Conservation (phyloP, 345 rosid species). For the Euphorbia pulcherrima region DNA sequence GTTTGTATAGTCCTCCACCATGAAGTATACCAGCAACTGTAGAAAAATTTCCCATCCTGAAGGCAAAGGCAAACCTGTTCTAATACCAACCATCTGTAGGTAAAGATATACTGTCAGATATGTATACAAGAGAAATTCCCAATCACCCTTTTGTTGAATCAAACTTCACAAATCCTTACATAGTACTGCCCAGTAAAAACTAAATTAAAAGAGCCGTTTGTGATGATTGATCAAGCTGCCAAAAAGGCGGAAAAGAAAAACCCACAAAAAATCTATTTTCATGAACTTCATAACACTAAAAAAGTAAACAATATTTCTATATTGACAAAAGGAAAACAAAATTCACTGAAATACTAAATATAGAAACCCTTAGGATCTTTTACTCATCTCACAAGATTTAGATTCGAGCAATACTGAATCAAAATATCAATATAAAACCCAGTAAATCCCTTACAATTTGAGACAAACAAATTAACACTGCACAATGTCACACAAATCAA, state of each 20-base stretch:
- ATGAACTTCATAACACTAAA: neutral
- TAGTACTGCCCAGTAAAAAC: neutral
- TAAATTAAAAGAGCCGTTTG: neutral
- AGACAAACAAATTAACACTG: neutral
- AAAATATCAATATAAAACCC: neutral
- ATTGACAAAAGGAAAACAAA: neutral
- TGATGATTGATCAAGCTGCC: neutral
- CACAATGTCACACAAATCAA: neutral
- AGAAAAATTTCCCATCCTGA: constrained; percentile 59
- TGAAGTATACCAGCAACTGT: constrained; percentile 67
- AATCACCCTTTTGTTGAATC: neutral
- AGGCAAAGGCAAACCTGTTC: constrained; percentile 73
- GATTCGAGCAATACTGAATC: neutral
- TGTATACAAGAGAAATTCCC: neutral
- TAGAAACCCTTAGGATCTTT: neutral
- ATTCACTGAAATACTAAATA: neutral
- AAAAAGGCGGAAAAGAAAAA: neutral
- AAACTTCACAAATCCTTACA: neutral
- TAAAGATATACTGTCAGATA: neutral
- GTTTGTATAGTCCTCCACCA: constrained; percentile 79
- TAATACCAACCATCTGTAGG: constrained; percentile 66
- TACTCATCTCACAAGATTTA: neutral
- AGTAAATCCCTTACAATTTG: neutral
- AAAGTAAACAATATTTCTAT: neutral
- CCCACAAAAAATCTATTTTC: neutral